Base-by-base conservation (phyloP, 257 asterid genomes). In the Nicotiana benthamiana region DNA sequence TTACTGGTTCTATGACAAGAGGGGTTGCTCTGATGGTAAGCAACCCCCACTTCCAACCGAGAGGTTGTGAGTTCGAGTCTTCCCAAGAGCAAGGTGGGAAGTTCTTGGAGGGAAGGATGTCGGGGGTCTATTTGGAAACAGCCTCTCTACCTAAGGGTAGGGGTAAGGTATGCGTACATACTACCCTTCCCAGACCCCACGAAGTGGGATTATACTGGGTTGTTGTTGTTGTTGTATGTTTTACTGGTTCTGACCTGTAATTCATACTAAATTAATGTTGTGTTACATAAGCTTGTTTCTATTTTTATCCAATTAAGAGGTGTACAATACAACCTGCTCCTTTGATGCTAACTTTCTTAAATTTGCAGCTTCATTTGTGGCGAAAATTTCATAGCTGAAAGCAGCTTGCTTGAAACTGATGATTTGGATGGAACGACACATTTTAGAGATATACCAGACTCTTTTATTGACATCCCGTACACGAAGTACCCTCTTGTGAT, bases 401-500 rank as follows among this genome's bases (percentile, higher is more conserved):
- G 8, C 79, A 82, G 83, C 70, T 26, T 81, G 28, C 28, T 76
- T 24, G 92, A 83, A 20, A 70, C 83, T 81, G 92, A 90, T 66
- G 93, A 89, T 72, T 60, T 85, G 26, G 92, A 92, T 75, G 95
- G 86, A 4, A 75, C 82, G 68, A 78, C 86, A 4, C 87, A 86
- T 63, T 89, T 90, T 30, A 87, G 81, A 74, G 93, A 85, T 59
- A 84, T 92, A 26, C 97, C 93, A 0, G 90, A 90, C 84, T 79
- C 93, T 1, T 86, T 92, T 83, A 18, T 84, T 51, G 88, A 86
- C 80, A 86, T 90, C 76, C 81, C 86, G 10, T 79, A 82, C 13
- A 81, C 84, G 43, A 85, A 84, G 80, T 91, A 87, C 80, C 97
- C 95, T 27, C 92, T 92, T 5, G 90, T 92, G 13, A 84, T 92